Base-by-base conservation (phyloP, 2,329 filamentous ascomycete species). In the Ophiostoma pallidulum region DNA sequence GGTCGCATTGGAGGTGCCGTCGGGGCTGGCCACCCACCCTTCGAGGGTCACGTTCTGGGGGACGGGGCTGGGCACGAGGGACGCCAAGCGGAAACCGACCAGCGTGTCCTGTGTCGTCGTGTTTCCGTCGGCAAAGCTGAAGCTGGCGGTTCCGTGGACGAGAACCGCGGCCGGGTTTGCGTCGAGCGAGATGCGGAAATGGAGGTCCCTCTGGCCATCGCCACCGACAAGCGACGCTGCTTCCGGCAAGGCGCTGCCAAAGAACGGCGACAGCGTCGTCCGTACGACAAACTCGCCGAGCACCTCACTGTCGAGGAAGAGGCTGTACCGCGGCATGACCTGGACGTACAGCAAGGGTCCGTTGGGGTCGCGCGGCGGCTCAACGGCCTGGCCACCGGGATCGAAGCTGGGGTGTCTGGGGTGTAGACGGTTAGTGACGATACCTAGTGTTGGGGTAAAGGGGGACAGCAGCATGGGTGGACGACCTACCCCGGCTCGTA, bases 271-370 rank as follows among this genome's bases (percentile, higher is more conserved):
- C 6, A 71, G 52, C 8, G 55, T 60, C 1, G 70, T 67, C 19
- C 67, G 64, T 38, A 74, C 63, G 5, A 73, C 59, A 45, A 73
- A 68, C 16, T 69, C 65, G 3, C 62, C 71, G 4, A 56, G 51
- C 3, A 52, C 44, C 48, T 73, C 71, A 38, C 59, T 63, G 14
- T 63, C 64, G 2, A 74, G 59, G 44, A 72, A 74, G 38, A 74
- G 60, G 55, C 63, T 72, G 55, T 72, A 66, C 2, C 71, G 65
- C 7, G 71, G 66, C 29, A 62, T 62, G 54, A 73, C 62, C 42
- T 70, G 68, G 35, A 74, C 57, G 47, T 72, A 55, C 2, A 73
- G 54, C 24, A 66, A 64, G 3, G 64, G 63, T 0, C 60, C 52
- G 31, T 54, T 50, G 26, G 62, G 51, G 47, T 60, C 20, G 22